Evolutionary conservation across 345 rosid species (phyloP), one percentile per base, ranked within the genome.

Genomic region (Syzygium aromaticum): DNA sequence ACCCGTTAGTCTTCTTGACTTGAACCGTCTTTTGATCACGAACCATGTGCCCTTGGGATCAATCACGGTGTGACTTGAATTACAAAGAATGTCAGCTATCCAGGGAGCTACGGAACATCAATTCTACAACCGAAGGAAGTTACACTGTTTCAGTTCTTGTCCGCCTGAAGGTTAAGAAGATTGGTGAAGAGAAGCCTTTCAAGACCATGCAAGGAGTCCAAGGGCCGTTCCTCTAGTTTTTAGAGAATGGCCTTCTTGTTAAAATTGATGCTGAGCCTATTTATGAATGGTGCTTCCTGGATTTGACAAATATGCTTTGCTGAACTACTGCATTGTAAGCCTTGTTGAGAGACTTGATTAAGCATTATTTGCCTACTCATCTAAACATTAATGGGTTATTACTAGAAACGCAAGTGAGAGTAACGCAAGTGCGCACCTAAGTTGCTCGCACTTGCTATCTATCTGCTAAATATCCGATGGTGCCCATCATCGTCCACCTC

Each of bases 21-120:
- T 96, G 91, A 97, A 95, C 92, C 93, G 95, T 90, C 99, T 97
- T 87, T 94, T 98, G 17, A 93, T 97, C 84, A 90, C 96, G 17
- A 85, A 94, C 84, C 90, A 93, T 30, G 64, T 88, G 52, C 84
- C 95, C 23, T 83, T 86, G 3, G 88, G 61, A 23, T 56, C n/a
- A 23, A 56, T 56, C n/a, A 56, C 27, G 5, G 61, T 56, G 61
- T 23, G 46, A 33, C 80, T 67, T 6, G 25, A 56, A 95, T 89
- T 0, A 86, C 94, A 40, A 96, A 91, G 91, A 95, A 94, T 83
- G 96, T 43, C 6, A 98, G 99, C 11, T n/a, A 91, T 77, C 94
- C 99, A 1, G 93, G 93, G 5, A 93, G 86, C 19, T 95, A 97
- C 84, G 89, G 46, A 25, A 95, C 91, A 49, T 85, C 14, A 0